Conservation (phyloP, 345 rosid species). For the Geranium brycei region DNA sequence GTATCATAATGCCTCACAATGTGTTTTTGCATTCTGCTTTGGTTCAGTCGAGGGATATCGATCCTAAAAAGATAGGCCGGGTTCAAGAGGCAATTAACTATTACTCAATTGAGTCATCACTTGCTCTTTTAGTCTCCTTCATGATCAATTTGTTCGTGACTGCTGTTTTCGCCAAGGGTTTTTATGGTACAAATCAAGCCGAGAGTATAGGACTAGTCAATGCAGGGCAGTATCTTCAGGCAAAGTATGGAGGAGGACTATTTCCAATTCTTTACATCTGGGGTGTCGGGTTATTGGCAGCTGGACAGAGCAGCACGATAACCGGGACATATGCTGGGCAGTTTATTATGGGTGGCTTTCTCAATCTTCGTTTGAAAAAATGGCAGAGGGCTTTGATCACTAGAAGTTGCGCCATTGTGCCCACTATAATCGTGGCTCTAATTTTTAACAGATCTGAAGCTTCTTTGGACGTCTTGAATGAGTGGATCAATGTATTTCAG, state of each 20-base stretch:
- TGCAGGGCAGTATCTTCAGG: constrained; percentile 13
- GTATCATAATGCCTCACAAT: constrained; percentile 2
- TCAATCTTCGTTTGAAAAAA: constrained; percentile 13
- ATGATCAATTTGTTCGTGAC: constrained; percentile 15
- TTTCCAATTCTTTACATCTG: constrained; percentile 14
- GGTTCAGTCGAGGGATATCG: constrained; percentile 16
- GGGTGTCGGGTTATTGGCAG: constrained; percentile 16
- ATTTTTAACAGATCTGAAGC: constrained; percentile 9
- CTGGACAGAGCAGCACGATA: constrained; percentile 18
- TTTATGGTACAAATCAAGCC: constrained; percentile 10
- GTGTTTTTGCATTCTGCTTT: constrained; percentile 17
- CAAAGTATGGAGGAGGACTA: constrained; percentile 10
- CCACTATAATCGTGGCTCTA: constrained; percentile 10
- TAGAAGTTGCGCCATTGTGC: constrained; percentile 13
- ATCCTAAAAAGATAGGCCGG: constrained; percentile 7
- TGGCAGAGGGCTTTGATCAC: constrained; percentile 19
- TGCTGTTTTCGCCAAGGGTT: constrained; percentile 13
- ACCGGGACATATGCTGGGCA: constrained; percentile 1
- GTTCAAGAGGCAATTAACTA: constrained; percentile 15
- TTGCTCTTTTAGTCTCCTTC: constrained; percentile 9
- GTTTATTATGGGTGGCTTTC: not conserved
- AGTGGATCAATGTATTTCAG: constrained; percentile 15
- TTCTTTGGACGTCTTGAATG: constrained; percentile 10
- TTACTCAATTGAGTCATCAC: constrained; percentile 12
- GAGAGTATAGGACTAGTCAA: constrained; percentile 10